Evolutionary conservation across 345 rosid species (phyloP).

Genomic region (Euclidium syriacum): DNA sequence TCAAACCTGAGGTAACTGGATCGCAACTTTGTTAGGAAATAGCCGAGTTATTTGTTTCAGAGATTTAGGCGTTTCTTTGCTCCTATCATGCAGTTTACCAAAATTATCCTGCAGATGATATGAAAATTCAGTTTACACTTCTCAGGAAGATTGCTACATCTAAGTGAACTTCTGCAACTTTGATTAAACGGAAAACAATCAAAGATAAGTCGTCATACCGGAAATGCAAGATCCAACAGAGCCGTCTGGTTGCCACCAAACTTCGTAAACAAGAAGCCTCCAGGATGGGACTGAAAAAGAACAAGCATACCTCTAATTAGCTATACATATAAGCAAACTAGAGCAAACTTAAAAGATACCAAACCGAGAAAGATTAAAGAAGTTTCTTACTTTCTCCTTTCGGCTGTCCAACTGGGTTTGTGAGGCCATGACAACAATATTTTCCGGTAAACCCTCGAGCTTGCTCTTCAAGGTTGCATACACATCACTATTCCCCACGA

Average conservation of each 20-base stretch:
- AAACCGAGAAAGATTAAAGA: not conserved
- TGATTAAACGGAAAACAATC: not conserved
- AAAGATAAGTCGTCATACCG: conserved; percentile 45
- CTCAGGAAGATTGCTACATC: not conserved
- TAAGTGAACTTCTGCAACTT: not conserved
- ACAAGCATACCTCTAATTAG: conserved; percentile 8
- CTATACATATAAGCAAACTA: not conserved
- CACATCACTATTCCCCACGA: conserved; percentile 70
- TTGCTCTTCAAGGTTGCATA: conserved; percentile 59
- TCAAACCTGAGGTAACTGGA: conserved; percentile 95
- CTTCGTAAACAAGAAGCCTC: conserved; percentile 88
- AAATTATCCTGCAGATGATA: conserved; percentile 68
- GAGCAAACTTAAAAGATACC: conserved; percentile 9
- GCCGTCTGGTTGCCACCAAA: conserved; percentile 95
- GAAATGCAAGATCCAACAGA: conserved; percentile 83
- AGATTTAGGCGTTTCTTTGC: conserved; percentile 81
- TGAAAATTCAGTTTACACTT: not conserved
- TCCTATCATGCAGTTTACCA: conserved; percentile 80
- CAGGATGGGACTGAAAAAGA: conserved; percentile 74
- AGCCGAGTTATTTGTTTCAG: conserved; percentile 87
- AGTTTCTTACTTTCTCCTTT: conserved; percentile 74
- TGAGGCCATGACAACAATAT: conserved; percentile 82
- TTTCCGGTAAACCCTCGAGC: conserved; percentile 72
- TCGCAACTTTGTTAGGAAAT: conserved; percentile 91
- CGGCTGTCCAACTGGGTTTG: conserved; percentile 86